These are phyloP conservation scores for Penicillium psychrosexuale DNA, from an alignment of 2,329 filamentous ascomycete species.

Conservation along the genomic window DNA sequence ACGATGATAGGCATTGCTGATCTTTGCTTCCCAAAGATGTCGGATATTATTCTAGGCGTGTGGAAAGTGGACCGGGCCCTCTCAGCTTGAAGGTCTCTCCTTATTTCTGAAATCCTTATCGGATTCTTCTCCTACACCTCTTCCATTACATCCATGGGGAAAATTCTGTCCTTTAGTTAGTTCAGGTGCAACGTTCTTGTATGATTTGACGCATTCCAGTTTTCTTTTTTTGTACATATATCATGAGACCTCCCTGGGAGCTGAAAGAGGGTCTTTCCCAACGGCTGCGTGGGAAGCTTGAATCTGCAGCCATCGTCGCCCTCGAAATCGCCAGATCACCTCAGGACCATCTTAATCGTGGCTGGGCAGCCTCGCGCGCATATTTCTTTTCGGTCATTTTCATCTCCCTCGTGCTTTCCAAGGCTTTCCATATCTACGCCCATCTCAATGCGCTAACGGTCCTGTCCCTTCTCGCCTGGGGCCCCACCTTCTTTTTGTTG, in stretches of 20 bases:
- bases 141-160: background rate
- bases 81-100: background rate
- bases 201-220: background rate
- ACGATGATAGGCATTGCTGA: background rate
- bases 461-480: conserved; percentile 7
- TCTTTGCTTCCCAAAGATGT: background rate
- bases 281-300: background rate
- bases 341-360: conserved; percentile 8
- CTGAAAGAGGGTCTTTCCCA: background rate
- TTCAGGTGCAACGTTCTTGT: background rate
- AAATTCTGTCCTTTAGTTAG: background rate
- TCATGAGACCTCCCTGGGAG: conserved; percentile 7
- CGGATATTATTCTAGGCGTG: background rate
- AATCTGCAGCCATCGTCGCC: background rate
- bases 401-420: conserved; percentile 11
- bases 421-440: conserved; percentile 12
- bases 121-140: background rate
- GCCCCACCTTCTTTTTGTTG: conserved; percentile 14
- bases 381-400: conserved; percentile 16
- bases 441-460: conserved; percentile 5
- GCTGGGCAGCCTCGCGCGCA: conserved; percentile 7
- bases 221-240: background rate
- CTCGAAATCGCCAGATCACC: conserved; percentile 10
- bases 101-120: background rate
- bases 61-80: background rate